These are phyloP conservation scores for Neohortaea acidophila DNA, from an alignment of 495 filamentous ascomycete genomes.

Conservation along the genomic window DNA sequence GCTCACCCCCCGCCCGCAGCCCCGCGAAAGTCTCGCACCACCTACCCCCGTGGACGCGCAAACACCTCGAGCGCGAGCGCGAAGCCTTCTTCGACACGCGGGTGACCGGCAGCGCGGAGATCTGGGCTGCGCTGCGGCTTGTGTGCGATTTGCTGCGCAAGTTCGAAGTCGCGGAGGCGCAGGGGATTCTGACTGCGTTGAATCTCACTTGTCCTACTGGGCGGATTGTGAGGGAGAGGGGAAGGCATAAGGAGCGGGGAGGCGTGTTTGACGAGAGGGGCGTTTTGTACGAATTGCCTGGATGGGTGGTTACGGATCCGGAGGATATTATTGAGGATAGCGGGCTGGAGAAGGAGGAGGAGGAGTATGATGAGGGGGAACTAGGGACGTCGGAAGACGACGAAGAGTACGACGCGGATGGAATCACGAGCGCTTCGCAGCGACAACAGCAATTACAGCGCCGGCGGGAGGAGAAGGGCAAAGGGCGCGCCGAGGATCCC, in stretches of 20 bases:
- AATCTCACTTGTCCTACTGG: conserved; percentile 65
- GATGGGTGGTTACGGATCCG: conserved; percentile 63
- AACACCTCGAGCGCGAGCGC: conserved; percentile 24
- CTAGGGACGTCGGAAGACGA: conserved; percentile 6
- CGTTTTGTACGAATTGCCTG: conserved; percentile 58
- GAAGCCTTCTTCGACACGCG: conserved; percentile 48
- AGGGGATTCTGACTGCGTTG: conserved; percentile 61
- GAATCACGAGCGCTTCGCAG: conserved; percentile 6
- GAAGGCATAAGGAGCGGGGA: not conserved
- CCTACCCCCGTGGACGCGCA: conserved; percentile 34
- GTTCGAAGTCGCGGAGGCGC: conserved; percentile 51
- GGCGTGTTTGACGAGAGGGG: conserved; percentile 62
- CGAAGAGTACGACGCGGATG: conserved; percentile 21
- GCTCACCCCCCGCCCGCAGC: conserved; percentile 4
- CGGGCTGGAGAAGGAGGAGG: conserved; percentile 14
- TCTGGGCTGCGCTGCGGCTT: conserved; percentile 59
- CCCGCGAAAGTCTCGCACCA: conserved; percentile 29
- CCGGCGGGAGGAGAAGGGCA: conserved; percentile 17
- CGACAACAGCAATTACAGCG: too few relatives aligned
- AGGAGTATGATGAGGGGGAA: conserved; percentile 30
- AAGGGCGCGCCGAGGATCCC: conserved; percentile 22
- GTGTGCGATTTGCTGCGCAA: conserved; percentile 50
- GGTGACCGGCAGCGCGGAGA: conserved; percentile 56
- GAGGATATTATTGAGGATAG: conserved; percentile 43
- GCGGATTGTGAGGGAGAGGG: conserved; percentile 43